A percentile compares a stretch with the other conserved stretches of the same genome.
Evolutionary conservation across 2,329 filamentous ascomycete genomes (phyloP).

Genomic region (Didymella segeticola): DNA sequence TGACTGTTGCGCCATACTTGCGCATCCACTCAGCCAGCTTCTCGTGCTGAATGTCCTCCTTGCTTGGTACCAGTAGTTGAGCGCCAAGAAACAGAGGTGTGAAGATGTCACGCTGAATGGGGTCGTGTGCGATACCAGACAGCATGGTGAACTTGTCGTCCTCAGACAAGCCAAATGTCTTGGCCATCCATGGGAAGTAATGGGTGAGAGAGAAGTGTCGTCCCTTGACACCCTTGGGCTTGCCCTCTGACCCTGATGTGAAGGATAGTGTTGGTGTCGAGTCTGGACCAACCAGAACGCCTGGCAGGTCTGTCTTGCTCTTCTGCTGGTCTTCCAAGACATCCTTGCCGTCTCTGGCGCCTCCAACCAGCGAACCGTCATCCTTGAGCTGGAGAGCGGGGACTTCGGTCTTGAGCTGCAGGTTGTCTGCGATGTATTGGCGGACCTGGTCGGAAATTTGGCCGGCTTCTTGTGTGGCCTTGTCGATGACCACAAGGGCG

Average conservation of each 20-base stretch:
- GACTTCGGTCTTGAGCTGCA: slow-evolving; percentile 75
- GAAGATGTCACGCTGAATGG: slow-evolving; percentile 77
- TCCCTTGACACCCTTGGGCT: slow-evolving; percentile 85
- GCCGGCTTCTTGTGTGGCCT: slow-evolving; percentile 73
- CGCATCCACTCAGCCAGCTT: slow-evolving; percentile 87
- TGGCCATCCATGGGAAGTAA: slow-evolving; percentile 94
- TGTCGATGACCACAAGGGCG: slow-evolving; percentile 75
- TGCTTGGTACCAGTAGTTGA: slow-evolving; percentile 76
- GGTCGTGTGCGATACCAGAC: slow-evolving; percentile 79
- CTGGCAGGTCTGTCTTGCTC: slow-evolving; percentile 65
- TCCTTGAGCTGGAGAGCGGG: slow-evolving; percentile 75
- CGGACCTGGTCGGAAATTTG: slow-evolving; percentile 65
- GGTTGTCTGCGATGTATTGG: slow-evolving; percentile 74
- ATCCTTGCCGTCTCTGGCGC: slow-evolving; percentile 69
- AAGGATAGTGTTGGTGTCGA: slow-evolving; percentile 74
- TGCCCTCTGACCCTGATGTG: slow-evolving; percentile 73
- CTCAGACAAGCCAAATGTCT: slow-evolving; percentile 76
- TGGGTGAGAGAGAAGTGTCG: slow-evolving; percentile 84
- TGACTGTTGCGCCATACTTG: slow-evolving; percentile 75
- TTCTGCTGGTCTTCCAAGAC: slow-evolving; percentile 64
- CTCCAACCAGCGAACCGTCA: slow-evolving; percentile 75
- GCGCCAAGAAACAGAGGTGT: slow-evolving; percentile 88
- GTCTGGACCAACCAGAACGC: slow-evolving; percentile 84
- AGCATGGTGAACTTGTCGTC: slow-evolving; percentile 82
- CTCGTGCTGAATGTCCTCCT: slow-evolving; percentile 87